Evolutionary conservation across 2,329 filamentous ascomycete species (phyloP).

Genomic region (Fusarium miscanthi): DNA sequence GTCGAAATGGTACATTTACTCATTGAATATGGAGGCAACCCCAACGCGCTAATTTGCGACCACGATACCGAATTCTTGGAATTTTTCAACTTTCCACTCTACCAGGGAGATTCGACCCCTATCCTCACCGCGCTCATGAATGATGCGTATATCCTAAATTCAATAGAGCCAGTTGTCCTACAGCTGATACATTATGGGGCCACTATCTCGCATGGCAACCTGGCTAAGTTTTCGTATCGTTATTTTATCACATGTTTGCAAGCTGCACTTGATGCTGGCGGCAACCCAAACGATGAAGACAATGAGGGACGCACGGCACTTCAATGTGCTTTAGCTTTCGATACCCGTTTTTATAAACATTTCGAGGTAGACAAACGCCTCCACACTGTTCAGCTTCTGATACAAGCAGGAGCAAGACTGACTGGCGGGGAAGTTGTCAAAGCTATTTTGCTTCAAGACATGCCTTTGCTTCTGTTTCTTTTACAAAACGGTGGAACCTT

Average conservation of each 20-base stretch:
- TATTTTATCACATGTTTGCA: accelerated
- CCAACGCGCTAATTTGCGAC: accelerated
- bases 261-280: accelerated
- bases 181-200: no score
- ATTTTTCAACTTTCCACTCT: no score
- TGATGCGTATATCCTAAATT: no score
- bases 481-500: background rate
- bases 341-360: no score
- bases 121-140: no score
- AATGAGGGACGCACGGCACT: accelerated
- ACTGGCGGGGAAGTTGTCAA: accelerated
- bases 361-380: no score
- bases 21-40: accelerated
- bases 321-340: no score
- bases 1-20: accelerated
- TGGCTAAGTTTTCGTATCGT: background rate
- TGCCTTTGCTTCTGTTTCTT: accelerated
- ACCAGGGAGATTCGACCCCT: no score
- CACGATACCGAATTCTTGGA: no score
- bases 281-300: accelerated
- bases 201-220: no score
- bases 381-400: background rate
- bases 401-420: accelerated
- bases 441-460: accelerated
- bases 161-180: no score